Evolutionary conservation across 202 grass and related monocot species (phyloP), one percentile per base, ranked within the genome.

Genomic region (Digitaria exilis): DNA sequence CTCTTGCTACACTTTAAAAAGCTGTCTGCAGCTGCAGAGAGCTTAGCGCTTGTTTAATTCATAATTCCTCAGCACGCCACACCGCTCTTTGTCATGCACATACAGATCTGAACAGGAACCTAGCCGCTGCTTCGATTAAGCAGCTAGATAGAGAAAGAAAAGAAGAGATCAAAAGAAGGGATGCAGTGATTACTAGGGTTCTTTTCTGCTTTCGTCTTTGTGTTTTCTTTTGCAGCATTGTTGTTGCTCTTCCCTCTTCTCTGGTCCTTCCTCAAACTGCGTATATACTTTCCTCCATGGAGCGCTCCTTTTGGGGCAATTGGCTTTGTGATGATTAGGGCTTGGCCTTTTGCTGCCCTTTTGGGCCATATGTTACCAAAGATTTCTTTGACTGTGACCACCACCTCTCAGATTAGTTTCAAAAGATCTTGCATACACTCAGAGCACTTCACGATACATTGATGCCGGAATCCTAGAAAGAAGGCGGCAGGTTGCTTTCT

Each of bases 231-330:
- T n/a, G n/a, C n/a, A n/a, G n/a, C n/a, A n/a, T n/a, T 84, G 25
- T 35, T 42, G 69, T 45, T 72, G 44, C 71, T 59, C 77, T 61
- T 73, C 69, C 68, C 78, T 76, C 39, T 64, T 82, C 73, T 51
- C 34, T 67, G 59, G 83, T 89, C 48, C 57, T 78, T 86, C 71
- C 79, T 90, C 83, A 86, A 89, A 89, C 83, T 90, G 88, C 75
- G 74, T 84, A 87, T 87, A 78, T 79, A 92, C 71, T 81, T 89
- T 86, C 72, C 50, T 84, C 84, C 84, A 78, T 87, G 87, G 71
- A 89, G 88, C 92, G 50, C 86, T 91, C 80, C 88, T 94, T 94
- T 94, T 82, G 67, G 82, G 75, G 92, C 85, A 87, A 87, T 89
- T 91, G 76, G 80, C 84, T 83, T 89, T 91, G 65, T 86, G 75